A percentile compares a stretch with the other conserved stretches of the same genome.
These are phyloP conservation scores for Naematelia encephala DNA, from an alignment of 768 basidiomycete genomes.

Conservation along the genomic window DNA sequence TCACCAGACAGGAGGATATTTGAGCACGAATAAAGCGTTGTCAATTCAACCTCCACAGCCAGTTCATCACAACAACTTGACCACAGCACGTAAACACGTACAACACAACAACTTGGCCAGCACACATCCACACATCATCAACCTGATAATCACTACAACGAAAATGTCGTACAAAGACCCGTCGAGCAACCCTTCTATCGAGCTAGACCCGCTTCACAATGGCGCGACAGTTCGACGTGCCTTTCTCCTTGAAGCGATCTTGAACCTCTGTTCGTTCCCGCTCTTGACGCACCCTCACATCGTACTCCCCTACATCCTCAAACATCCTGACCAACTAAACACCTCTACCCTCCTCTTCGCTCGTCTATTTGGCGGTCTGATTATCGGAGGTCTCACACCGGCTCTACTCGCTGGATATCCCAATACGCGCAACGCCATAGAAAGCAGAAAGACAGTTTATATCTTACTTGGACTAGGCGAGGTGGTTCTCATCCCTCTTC, in stretches of 20 bases:
- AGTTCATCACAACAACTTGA: too few relatives aligned
- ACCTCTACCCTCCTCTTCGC: slow-evolving; percentile 24
- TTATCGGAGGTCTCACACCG: slow-evolving; percentile 30
- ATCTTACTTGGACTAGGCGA: slow-evolving; percentile 27
- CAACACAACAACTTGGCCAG: too few relatives aligned
- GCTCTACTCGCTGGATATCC: slow-evolving; percentile 12
- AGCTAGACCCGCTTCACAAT: slow-evolving; percentile 9
- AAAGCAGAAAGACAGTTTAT: slow-evolving; percentile 17
- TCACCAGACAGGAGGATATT: too few relatives aligned
- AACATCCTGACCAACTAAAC: slow-evolving; percentile 26
- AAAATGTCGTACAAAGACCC: too few relatives aligned
- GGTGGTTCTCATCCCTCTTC: slow-evolving; percentile 22
- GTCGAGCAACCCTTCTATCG: too few relatives aligned
- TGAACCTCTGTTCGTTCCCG: slow-evolving; percentile 32
- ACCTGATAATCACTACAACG: too few relatives aligned
- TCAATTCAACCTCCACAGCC: too few relatives aligned
- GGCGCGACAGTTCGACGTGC: slow-evolving; percentile 29
- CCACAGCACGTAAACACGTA: too few relatives aligned
- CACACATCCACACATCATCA: too few relatives aligned
- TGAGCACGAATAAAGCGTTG: too few relatives aligned
- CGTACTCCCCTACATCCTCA: slow-evolving; percentile 27
- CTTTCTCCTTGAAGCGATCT: slow-evolving; percentile 34
- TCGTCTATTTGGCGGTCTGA: slow-evolving; percentile 28
- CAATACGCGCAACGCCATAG: slow-evolving; percentile 19
- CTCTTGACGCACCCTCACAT: slow-evolving; percentile 29